Conservation (phyloP, 2,329 filamentous ascomycete genomes). For the Lachnellula subtilissima region DNA sequence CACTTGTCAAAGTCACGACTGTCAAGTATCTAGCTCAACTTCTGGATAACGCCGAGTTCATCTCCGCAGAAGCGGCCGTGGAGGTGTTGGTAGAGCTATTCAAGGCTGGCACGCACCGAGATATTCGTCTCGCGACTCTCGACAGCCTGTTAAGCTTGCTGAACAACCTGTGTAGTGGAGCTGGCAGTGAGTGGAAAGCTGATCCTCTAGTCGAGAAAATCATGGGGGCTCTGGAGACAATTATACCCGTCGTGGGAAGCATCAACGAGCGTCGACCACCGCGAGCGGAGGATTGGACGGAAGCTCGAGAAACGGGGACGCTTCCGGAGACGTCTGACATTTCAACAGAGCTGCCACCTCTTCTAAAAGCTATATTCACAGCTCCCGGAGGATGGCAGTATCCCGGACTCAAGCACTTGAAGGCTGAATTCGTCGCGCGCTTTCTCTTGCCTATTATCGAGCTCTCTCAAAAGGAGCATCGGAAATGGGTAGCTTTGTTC, state of each 20-base stretch:
- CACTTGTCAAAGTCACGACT: conserved; percentile 37
- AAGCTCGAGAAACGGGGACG: conserved; percentile 18
- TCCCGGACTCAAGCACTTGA: conserved; percentile 3
- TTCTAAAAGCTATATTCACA: conserved; percentile 6
- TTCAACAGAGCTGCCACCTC: conserved; percentile 6
- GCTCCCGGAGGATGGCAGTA: not conserved
- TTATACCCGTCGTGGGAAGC: conserved; percentile 32
- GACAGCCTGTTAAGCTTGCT: conserved; percentile 33
- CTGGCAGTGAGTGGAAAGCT: conserved; percentile 10
- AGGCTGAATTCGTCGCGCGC: conserved; percentile 4
- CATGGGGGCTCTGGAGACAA: conserved; percentile 24
- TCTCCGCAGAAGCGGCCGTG: conserved; percentile 30
- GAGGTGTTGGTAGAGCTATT: conserved; percentile 31
- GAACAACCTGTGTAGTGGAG: conserved; percentile 10
- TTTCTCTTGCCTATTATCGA: conserved; percentile 5
- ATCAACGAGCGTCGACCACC: conserved; percentile 33
- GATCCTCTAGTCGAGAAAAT: conserved; percentile 16
- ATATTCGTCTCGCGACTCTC: conserved; percentile 33
- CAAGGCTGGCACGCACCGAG: conserved; percentile 31
- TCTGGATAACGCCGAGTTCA: conserved; percentile 31
- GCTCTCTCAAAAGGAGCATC: conserved; percentile 6
- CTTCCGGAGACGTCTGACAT: conserved; percentile 23
- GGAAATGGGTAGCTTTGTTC: conserved; percentile 10
- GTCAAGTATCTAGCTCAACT: conserved; percentile 39
- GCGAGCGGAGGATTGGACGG: conserved; percentile 31